A percentile compares a stretch with the other conserved stretches of the same genome.
phyloP scores from a whole-genome alignment of 163 green algal genomes.

The Chlorella variabilis region DNA sequence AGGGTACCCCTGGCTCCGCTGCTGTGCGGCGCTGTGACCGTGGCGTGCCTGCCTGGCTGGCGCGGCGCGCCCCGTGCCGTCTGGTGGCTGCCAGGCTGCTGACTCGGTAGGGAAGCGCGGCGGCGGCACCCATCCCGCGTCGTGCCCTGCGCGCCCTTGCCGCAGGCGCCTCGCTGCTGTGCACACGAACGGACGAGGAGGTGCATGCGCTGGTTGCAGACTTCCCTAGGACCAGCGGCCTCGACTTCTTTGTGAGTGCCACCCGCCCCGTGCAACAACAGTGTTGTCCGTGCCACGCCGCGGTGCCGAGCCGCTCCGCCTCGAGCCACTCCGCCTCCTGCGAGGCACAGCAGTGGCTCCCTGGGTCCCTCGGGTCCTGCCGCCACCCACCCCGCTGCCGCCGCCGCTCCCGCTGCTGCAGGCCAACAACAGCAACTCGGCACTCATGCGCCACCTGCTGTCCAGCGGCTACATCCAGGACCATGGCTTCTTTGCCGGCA shows the following conservation, averaged over 20 bases:
- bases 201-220: constrained; percentile 60
- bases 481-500: constrained; percentile 73
- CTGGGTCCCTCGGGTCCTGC: not conserved
- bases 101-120: too few species aligned
- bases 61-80: not conserved
- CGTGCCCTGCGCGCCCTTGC: not conserved
- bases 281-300: not conserved
- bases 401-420: too few species aligned
- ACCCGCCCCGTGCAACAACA: not conserved
- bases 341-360: not conserved
- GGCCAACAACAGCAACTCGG: constrained; percentile 64
- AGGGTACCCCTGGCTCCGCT: too few species aligned
- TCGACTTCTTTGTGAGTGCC: constrained; percentile 81
- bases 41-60: not conserved
- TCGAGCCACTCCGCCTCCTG: not conserved
- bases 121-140: too few species aligned
- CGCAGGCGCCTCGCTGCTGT: constrained; percentile 53
- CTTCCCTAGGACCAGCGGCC: constrained; percentile 40
- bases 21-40: too few species aligned
- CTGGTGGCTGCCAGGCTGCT: not conserved
- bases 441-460: constrained; percentile 34
- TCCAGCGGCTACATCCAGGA: constrained; percentile 43
- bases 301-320: too few species aligned
- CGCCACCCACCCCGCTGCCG: not conserved
- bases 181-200: constrained; percentile 80